Percentiles rank a stretch among this genome's conserved stretches.
These are phyloP conservation scores for Monilinia aucupariae DNA, from an alignment of 2,329 filamentous ascomycete genomes.

Conservation along the genomic window DNA sequence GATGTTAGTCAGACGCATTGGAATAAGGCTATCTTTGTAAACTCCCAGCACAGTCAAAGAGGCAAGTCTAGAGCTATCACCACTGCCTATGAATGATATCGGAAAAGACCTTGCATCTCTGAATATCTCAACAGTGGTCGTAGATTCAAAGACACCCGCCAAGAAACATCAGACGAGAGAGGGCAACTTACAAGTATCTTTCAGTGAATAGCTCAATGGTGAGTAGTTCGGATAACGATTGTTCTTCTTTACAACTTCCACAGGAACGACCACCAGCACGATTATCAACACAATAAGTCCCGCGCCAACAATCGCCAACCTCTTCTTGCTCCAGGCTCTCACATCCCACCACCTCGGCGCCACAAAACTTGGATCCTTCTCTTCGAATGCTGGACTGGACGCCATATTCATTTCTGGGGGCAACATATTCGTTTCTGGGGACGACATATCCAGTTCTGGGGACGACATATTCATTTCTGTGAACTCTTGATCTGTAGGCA, in stretches of 20 bases:
- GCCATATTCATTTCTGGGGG: constrained; percentile 9
- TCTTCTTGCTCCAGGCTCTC: constrained; percentile 48
- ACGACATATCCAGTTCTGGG: constrained; percentile 9
- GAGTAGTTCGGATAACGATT: constrained; percentile 43
- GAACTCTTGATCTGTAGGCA: constrained; percentile 19
- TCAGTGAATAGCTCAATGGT: constrained; percentile 38
- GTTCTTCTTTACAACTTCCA: constrained; percentile 36
- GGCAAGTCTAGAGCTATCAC: neutral
- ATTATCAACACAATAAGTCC: constrained; percentile 40
- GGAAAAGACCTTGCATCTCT: neutral
- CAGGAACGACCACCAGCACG: constrained; percentile 43
- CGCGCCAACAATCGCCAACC: constrained; percentile 43
- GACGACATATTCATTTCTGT: constrained; percentile 13
- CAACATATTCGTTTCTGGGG: constrained; percentile 9
- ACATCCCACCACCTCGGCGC: constrained; percentile 42
- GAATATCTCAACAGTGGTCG: neutral
- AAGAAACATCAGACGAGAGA: neutral
- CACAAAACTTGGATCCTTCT: constrained; percentile 22
- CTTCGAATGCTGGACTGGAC: constrained; percentile 20
- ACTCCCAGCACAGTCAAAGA: neutral
- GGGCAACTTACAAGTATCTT: constrained; percentile 37
- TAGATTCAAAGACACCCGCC: neutral
- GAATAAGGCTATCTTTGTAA: neutral
- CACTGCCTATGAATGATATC: neutral
- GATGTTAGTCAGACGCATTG: constrained; percentile 5